Base-by-base conservation (phyloP, 169 alveolate species). In the Fabrea salina region DNA sequence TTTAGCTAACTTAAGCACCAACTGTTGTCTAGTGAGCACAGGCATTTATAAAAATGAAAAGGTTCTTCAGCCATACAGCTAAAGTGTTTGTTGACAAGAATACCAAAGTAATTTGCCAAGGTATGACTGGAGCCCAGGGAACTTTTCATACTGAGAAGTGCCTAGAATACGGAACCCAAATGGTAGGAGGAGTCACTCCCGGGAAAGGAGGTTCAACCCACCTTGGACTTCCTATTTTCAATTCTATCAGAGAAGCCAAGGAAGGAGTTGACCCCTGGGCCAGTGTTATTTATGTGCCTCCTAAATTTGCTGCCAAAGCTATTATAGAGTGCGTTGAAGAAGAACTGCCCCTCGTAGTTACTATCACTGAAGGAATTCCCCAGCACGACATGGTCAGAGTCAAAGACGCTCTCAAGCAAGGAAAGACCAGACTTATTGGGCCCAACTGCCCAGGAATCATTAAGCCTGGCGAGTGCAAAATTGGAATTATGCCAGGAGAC, bases 401-500 rank as follows among this genome's bases (percentile, higher is more conserved):
- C 37, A 93, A 85, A 89, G 80, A 64, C 33, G 91, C 91, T 7
- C 41, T 88, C 37, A 88, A 82, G 41, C 87, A 82, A 57, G 92
- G 91, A 74, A 96, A 95, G 64, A 91, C 97, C 6, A 89, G 95
- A 22, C 91, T 96, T 37, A 97, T 97, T 33, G 99, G 99, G 27
- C 99, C 99, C n/a, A 98, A 98, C 90, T 98, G 99, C 87, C 99
- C 99, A 44, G 99, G 99, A 25, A 95, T 98, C 75, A 98, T 98
- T 90, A 97, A 97, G 87, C 99, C 99, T 3, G 98, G 93, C n/a
- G 99, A 98, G 85, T 97, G 99, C 93, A 98, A 98, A 87, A 97
- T 98, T 54, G 99, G 99, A 44, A 98, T 98, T 82, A 97, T 98
- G 99, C 99, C 99, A 8, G 99, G 99, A 39, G 93, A 93, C 84